Base-by-base conservation (phyloP, 1,139 yeast genomes). In the Geotrichum reessii region DNA sequence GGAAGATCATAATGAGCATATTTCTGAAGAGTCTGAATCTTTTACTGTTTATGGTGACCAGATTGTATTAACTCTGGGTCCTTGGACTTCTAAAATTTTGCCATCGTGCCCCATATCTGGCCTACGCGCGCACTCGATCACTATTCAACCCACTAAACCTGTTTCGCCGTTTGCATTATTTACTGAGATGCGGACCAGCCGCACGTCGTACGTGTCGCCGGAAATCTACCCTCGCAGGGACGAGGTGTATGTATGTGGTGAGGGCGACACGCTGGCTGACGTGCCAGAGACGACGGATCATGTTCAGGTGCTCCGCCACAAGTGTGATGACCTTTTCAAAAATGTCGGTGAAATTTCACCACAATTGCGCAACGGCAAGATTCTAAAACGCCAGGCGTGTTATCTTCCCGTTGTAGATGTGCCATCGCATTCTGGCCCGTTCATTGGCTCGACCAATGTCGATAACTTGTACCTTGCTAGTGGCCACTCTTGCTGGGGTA, bases 401-500 rank as follows among this genome's bases (percentile, higher is more conserved):
- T 93, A 92, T 72, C 78, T 93, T 66, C 99, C 99, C 0, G 97
- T 93, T 2, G 80, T 92, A 57, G 96, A 92, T 69, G 92, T 90
- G 4, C 96, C 97, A 1, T 86, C 95, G 2, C 84, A 91, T 55
- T 84, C 95, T 4, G 98, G 99, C 2, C 99, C 99, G 0, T 78
- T 93, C 60, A 85, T 93, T 64, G 99, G 99, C 53, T 92, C 88
- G 67, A 92, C 98, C 0, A 90, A 91, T 68, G 93, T 90, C 21
- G 83, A 81, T 28, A 86, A 86, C 63, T 75, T 93, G 63, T 88
- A 76, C 66, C 74, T 93, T 61, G 96, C 97, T 2, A 83, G 95
- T 21, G 99, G 98, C 0, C 99, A 93, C 72, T 86, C 96, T 22
- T 93, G 98, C 74, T 93, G 99, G 99, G 99, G 99, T 25, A 93